Evolutionary conservation across 805 yeast species (phyloP).

Genomic region (Candida patagonica): DNA sequence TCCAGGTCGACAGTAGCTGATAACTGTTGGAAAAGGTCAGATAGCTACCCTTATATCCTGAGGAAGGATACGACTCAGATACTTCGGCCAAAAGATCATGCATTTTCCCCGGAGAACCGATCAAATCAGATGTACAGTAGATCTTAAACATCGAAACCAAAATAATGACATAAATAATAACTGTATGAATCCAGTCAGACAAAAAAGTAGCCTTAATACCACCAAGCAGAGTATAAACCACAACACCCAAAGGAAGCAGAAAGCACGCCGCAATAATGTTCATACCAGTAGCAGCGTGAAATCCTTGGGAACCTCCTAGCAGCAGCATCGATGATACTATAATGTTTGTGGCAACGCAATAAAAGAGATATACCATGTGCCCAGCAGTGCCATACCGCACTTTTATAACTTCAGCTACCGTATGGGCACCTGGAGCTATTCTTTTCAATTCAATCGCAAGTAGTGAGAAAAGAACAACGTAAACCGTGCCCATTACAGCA

Average conservation of each 20-base stretch:
- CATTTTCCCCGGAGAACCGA: slow-evolving; percentile 80
- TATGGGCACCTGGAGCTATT: slow-evolving; percentile 84
- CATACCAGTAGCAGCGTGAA: slow-evolving; percentile 73
- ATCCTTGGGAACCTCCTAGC: slow-evolving; percentile 83
- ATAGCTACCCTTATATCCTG: slow-evolving; percentile 8
- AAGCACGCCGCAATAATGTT: slow-evolving; percentile 72
- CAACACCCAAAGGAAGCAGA: slow-evolving; percentile 71
- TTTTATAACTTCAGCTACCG: slow-evolving; percentile 75
- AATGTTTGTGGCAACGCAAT: slow-evolving; percentile 78
- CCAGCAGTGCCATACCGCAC: slow-evolving; percentile 72
- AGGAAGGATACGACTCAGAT: slow-evolving; percentile 25
- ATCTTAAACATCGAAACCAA: slow-evolving; percentile 70
- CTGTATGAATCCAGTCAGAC: slow-evolving; percentile 73
- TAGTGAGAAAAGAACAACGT: slow-evolving; percentile 74
- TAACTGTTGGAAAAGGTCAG: slow-evolving; percentile 7
- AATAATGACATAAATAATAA: slow-evolving; percentile 67
- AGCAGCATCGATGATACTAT: slow-evolving; percentile 85
- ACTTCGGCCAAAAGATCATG: slow-evolving; percentile 20
- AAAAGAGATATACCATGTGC: slow-evolving; percentile 52
- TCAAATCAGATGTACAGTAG: slow-evolving; percentile 53
- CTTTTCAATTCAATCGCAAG: slow-evolving; percentile 82
- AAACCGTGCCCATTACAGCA: slow-evolving; percentile 85
- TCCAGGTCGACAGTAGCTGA: slow-evolving; percentile 8
- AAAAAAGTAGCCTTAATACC: slow-evolving; percentile 75
- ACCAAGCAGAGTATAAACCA: slow-evolving; percentile 65